Base-by-base conservation (phyloP, 1,284 basidiomycete genomes). In the Ganoderma leucocontextum region DNA sequence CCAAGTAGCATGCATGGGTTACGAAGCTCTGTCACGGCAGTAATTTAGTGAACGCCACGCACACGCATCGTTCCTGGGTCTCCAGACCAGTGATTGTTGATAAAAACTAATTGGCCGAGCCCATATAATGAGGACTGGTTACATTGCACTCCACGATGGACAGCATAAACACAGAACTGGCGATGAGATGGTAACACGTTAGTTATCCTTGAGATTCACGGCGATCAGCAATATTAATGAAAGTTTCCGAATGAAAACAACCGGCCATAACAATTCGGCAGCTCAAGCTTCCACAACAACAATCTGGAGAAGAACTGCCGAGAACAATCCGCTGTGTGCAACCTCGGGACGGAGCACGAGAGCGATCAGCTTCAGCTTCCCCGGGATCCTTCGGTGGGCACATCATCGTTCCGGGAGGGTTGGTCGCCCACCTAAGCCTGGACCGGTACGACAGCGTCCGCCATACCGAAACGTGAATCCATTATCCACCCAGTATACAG, bases 221-320 rank as follows among this genome's bases (percentile, higher is more conserved):
- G 22, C 12, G 36, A 60, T 41, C 19, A 10, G 36, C n/a, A 60
- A n/a, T n/a, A n/a, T n/a, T n/a, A n/a, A 42, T 15, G 58, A 22
- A 42, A 41, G 38, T 58, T 38, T 25, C 22, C 36, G 36, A n/a
- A 3, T 38, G n/a, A 60, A 42, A 39, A 29, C 13, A 19, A 39
- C 36, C 22, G 38, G 3, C n/a, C 19, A 39, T 41, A 39, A 22
- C 17, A 41, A 35, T 33, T 64, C 55, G 53, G 55, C n/a, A 64
- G 41, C 63, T 33, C 55, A 58, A 15, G 42, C 63, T 65, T 38
- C 60, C 12, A 52, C 36, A 36, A 25, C 61, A 63, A 17, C 8
- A 42, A 60, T 71, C 66, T 59, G 8, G 62, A 71, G 67, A 67
- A 59, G 55, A 67, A 65, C 39, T 61, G 29, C 70, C 70, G 70